Evolutionary conservation across 2,329 filamentous ascomycete species (phyloP).

Genomic region (Bipolaris oryzae): DNA sequence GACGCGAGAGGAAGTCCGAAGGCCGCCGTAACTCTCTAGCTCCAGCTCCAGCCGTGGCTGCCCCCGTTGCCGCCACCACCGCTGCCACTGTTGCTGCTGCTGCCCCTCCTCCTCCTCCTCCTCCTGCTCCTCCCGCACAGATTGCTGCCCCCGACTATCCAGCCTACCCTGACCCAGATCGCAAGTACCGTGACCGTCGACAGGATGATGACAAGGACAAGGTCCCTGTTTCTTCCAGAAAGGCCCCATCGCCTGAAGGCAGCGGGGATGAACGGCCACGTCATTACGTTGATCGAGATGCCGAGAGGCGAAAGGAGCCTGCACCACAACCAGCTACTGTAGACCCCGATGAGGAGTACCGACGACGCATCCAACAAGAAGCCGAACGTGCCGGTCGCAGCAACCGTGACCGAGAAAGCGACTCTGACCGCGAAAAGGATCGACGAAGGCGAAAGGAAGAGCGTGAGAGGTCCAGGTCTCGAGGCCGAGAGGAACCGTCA

Average conservation of each 20-base stretch:
- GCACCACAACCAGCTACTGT: slow-evolving; percentile 38
- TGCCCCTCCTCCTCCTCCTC: slow-evolving; percentile 28
- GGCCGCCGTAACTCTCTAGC: slow-evolving; percentile 25
- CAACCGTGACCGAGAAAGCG: slow-evolving; percentile 37
- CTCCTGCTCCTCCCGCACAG: slow-evolving; percentile 14
- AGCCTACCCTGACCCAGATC: slow-evolving; percentile 32
- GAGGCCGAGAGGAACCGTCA: slow-evolving; percentile 35
- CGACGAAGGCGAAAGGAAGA: slow-evolving; percentile 45
- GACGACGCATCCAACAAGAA: slow-evolving; percentile 55
- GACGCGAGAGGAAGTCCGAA: slow-evolving; percentile 30
- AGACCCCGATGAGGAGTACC: slow-evolving; percentile 59
- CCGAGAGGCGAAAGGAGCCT: slow-evolving; percentile 42
- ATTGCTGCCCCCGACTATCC: slow-evolving; percentile 21
- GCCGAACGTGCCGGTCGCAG: slow-evolving; percentile 46
- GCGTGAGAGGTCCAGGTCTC: slow-evolving; percentile 30
- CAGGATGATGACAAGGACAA: slow-evolving; percentile 41
- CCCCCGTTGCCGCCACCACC: slow-evolving; percentile 20
- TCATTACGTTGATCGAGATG: slow-evolving; percentile 46
- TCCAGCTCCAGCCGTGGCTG: slow-evolving; percentile 24
- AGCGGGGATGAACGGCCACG: slow-evolving; percentile 45
- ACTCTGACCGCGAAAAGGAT: slow-evolving; percentile 44
- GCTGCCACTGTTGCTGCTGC: slow-evolving; percentile 11
- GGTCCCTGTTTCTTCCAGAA: slow-evolving; percentile 27
- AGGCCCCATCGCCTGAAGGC: slow-evolving; percentile 40
- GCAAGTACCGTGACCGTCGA: slow-evolving; percentile 39